Base-by-base conservation (phyloP, 2,329 filamentous ascomycete genomes). In the Beauveria australis region DNA sequence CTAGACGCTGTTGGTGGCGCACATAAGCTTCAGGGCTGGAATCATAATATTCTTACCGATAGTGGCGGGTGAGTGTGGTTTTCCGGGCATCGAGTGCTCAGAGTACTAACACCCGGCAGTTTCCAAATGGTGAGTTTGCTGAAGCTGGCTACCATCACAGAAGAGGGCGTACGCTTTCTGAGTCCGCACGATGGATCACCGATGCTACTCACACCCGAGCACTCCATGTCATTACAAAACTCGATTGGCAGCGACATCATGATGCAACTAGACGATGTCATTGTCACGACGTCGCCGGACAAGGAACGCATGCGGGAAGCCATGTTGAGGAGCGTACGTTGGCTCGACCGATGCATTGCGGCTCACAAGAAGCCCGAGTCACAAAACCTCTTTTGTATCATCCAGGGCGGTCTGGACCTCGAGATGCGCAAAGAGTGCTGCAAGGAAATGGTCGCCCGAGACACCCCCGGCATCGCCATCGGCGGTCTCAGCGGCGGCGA, bases 111-210 rank as follows among this genome's bases (percentile, higher is more conserved):
- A 40, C 48, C n/a, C n/a, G 41, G 28, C 52, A 96, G 93, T 63
- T 99, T 99, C 74, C 94, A 99, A 74, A 99, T 99, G 94, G 95
- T 99, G 60, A 97, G 92, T 63, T 81, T 99, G 40, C 84, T 99
- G 56, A 90, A 96, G 72, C 85, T 99, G 57, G 94, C 94, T 57
- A 92, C 89, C 64, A 87, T 99, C 63, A 97, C 94, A 0, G 95
- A 99, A 74, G 89, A 97, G 74, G 94, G 94, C 57, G 95, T 99
- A 8, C 87, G 89, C 56, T 99, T 99, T 71, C 81, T 96, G n/a
- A 95, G 90, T 67, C 95, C 94, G 0, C 94, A 99, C 72, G 94
- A 97, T 77, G 92, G 92, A 40, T 87, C 86, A 2, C 93, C 93
- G 8, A 97, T 99, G 94, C 86, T 99, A 12, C 85, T 99, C 52